These are phyloP conservation scores for Backusella westeae DNA, from an alignment of 192 early-diverging fungal species.

Conservation along the genomic window DNA sequence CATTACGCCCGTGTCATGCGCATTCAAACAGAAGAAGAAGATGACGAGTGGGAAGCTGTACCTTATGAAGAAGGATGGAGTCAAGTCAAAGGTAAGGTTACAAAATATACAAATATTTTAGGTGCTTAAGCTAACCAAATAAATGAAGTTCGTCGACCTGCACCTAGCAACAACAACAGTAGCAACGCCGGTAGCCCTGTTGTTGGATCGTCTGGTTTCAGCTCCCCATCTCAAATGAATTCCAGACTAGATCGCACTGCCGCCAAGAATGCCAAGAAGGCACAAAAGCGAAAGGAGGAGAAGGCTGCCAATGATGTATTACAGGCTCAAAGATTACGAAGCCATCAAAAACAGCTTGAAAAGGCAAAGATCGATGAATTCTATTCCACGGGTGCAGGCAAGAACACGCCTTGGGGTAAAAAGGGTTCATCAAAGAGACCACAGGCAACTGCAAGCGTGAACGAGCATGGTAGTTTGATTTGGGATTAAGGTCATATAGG, in stretches of 20 bases:
- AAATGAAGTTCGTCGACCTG: neutral
- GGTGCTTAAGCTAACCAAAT: no score
- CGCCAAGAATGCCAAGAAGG: constrained; percentile 24
- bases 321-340: constrained; percentile 54
- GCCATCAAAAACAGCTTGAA: constrained; percentile 54
- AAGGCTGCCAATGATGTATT: constrained; percentile 44
- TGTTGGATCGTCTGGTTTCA: neutral
- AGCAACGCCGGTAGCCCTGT: neutral
- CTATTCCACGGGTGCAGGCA: constrained; percentile 36
- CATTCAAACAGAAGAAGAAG: constrained; percentile 20
- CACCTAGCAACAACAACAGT: neutral
- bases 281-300: constrained; percentile 54
- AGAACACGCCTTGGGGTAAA: constrained; percentile 40
- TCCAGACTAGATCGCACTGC: neutral
- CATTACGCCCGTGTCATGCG: constrained; percentile 28
- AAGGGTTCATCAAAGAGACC: constrained; percentile 30
- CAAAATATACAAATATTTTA: no score
- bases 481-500: constrained; percentile 30
- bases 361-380: constrained; percentile 43
- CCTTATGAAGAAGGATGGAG: constrained; percentile 33
- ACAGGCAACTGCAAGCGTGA: constrained; percentile 26
- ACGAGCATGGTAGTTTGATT: constrained; percentile 40
- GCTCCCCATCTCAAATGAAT: neutral
- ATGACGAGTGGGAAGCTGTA: neutral
- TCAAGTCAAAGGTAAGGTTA: constrained; percentile 4